Evolutionary conservation across 208 protist species (phyloP).

Genomic region (Acanthamoeba triangularis): DNA sequence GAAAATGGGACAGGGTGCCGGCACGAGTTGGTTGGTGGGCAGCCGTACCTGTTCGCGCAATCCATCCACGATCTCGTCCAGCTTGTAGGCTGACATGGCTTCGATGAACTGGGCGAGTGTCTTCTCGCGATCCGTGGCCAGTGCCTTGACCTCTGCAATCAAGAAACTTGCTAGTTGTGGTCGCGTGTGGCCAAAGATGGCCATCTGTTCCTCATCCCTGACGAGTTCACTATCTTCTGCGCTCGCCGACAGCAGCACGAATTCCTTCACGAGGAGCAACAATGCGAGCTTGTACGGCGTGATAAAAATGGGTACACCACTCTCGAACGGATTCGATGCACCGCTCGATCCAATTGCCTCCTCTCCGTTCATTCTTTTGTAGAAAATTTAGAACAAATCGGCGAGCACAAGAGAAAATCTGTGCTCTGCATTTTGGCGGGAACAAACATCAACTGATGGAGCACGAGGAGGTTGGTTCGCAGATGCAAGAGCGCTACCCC

Average conservation of each 20-base stretch:
- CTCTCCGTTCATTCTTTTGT: not conserved
- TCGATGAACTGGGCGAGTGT: not conserved
- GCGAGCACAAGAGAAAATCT: not conserved
- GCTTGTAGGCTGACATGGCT: not conserved
- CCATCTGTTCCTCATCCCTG: not conserved
- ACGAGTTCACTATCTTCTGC: not conserved
- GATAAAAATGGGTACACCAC: not conserved
- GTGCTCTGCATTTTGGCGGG: not conserved
- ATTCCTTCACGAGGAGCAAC: slow-evolving; percentile 23
- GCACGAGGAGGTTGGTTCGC: not conserved
- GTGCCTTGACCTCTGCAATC: slow-evolving; percentile 5
- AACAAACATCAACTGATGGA: not conserved
- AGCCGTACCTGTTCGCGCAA: not conserved
- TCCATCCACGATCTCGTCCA: slow-evolving; percentile 42
- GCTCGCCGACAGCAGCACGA: slow-evolving; percentile 14
- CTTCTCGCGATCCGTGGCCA: slow-evolving; percentile 44
- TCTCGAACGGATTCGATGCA: not conserved
- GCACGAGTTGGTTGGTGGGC: not conserved
- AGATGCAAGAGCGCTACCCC: not conserved
- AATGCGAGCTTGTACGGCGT: slow-evolving; percentile 18
- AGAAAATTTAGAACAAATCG: not conserved
- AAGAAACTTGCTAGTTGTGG: slow-evolving; percentile 40
- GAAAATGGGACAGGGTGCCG: not conserved
- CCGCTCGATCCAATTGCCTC: not conserved
- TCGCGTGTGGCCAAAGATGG: not conserved